phyloP scores from a whole-genome alignment of 2,329 filamentous ascomycete species.

The Zymoseptoria tritici region DNA sequence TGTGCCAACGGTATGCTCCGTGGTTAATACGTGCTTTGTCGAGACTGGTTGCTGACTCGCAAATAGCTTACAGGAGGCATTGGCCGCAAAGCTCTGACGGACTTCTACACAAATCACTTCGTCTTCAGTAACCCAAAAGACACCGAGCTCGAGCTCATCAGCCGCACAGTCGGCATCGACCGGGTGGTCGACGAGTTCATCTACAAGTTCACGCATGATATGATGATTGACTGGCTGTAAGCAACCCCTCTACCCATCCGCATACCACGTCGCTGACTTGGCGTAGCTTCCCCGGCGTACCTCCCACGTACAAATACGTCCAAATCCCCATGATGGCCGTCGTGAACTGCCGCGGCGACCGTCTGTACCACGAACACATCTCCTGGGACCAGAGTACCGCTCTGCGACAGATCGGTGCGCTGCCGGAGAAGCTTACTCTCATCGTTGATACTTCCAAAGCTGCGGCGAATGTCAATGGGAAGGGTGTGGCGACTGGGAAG shows the following conservation, averaged over 20 bases:
- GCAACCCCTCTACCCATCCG: slow-evolving; percentile 22
- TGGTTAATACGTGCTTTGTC: neutral
- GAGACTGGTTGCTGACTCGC: neutral
- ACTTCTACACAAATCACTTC: slow-evolving; percentile 67
- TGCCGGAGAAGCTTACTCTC: slow-evolving; percentile 59
- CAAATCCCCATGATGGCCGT: slow-evolving; percentile 58
- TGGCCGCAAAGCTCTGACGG: slow-evolving; percentile 53
- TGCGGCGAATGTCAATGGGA: slow-evolving; percentile 5
- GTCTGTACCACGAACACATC: slow-evolving; percentile 64
- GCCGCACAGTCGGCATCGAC: slow-evolving; percentile 64
- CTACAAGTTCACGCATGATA: slow-evolving; percentile 56
- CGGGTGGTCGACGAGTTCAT: slow-evolving; percentile 66
- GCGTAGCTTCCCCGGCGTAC: slow-evolving; percentile 50
- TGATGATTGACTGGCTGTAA: slow-evolving; percentile 62
- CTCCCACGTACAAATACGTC: slow-evolving; percentile 48
- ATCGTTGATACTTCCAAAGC: slow-evolving; percentile 36
- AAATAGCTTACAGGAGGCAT: slow-evolving; percentile 54
- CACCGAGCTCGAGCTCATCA: slow-evolving; percentile 60
- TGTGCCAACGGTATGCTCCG: slow-evolving; percentile 49
- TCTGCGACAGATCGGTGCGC: slow-evolving; percentile 53
- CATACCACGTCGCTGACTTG: neutral
- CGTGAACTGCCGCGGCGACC: slow-evolving; percentile 61
- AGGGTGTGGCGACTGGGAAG: slow-evolving; percentile 24
- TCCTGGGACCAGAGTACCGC: slow-evolving; percentile 61
- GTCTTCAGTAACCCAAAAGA: slow-evolving; percentile 66